Evolutionary conservation across 2,329 filamentous ascomycete genomes (phyloP).

Genomic region (Dryadomyces sulphureus): DNA sequence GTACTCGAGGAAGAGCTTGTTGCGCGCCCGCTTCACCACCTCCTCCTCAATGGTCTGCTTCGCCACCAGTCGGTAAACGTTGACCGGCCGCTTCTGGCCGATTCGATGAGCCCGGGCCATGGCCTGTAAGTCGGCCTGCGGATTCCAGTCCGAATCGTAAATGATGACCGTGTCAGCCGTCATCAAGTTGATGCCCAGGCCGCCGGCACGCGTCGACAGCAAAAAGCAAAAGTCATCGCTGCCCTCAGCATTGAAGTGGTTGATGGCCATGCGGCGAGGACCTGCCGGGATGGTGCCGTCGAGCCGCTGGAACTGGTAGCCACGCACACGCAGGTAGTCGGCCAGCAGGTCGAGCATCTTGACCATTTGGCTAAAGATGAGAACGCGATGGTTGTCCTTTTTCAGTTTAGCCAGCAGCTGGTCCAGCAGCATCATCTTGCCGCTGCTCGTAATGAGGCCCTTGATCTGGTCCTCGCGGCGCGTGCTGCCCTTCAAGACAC

Average conservation of each 20-base stretch:
- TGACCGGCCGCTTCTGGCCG: slow-evolving; percentile 89
- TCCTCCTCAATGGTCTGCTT: slow-evolving; percentile 99
- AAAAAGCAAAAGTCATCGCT: slow-evolving; percentile 96
- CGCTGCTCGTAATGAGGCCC: slow-evolving; percentile 87
- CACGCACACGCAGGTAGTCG: slow-evolving; percentile 82
- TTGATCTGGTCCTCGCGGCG: slow-evolving; percentile 84
- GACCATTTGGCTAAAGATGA: slow-evolving; percentile 99
- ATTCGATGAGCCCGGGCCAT: slow-evolving; percentile 98
- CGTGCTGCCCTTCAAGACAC: slow-evolving; percentile 64
- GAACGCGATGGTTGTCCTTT: slow-evolving; percentile 82
- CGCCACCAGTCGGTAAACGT: slow-evolving; percentile 88
- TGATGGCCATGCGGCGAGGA: slow-evolving; percentile 82
- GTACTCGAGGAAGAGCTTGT: slow-evolving; percentile 95
- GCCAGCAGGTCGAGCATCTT: slow-evolving; percentile 94
- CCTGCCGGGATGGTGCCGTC: slow-evolving; percentile 89
- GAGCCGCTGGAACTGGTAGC: slow-evolving; percentile 89
- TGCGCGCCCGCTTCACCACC: slow-evolving; percentile 85
- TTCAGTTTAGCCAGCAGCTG: slow-evolving; percentile 88
- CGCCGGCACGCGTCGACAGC: slow-evolving; percentile 86
- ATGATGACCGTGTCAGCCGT: slow-evolving; percentile 96
- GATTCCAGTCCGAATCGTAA: slow-evolving; percentile 98
- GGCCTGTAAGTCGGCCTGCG: slow-evolving; percentile 91
- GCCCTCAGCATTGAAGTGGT: slow-evolving; percentile 94
- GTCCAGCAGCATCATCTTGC: slow-evolving; percentile 98
- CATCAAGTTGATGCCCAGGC: slow-evolving; percentile 98